Evolutionary conservation across 2,329 filamentous ascomycete genomes (phyloP).

Genomic region (Aspergillus pseudotamarii): DNA sequence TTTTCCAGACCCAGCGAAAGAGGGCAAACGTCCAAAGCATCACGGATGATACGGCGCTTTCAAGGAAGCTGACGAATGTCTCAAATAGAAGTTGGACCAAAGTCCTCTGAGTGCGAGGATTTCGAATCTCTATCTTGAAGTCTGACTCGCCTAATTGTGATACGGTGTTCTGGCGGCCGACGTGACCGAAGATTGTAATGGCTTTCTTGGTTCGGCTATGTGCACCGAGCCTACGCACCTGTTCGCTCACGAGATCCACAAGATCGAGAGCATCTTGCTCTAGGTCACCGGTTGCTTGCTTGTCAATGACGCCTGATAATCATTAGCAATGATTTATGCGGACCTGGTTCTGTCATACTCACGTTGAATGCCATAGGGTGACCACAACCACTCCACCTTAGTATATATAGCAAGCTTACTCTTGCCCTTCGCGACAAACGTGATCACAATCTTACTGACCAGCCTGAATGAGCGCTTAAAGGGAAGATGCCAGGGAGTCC

Average conservation of each 20-base stretch:
- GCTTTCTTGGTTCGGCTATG: slow-evolving; percentile 53
- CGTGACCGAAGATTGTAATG: slow-evolving; percentile 52
- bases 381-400: slow-evolving; percentile 81
- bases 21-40: slow-evolving; percentile 75
- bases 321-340: slow-evolving; percentile 6
- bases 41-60: slow-evolving; percentile 74
- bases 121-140: slow-evolving; percentile 47
- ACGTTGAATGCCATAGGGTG: slow-evolving; percentile 56
- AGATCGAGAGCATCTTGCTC: slow-evolving; percentile 52
- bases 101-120: slow-evolving; percentile 61
- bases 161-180: slow-evolving; percentile 47
- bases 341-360: slow-evolving; percentile 19
- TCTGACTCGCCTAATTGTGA: slow-evolving; percentile 42
- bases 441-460: slow-evolving; percentile 89
- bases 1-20: slow-evolving; percentile 66
- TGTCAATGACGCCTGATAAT: slow-evolving; percentile 55
- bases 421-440: slow-evolving; percentile 86
- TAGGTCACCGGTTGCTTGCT: slow-evolving; percentile 71
- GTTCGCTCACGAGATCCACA: slow-evolving; percentile 53
- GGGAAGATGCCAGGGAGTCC: slow-evolving; percentile 80
- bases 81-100: slow-evolving; percentile 73
- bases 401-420: slow-evolving; percentile 89
- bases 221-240: slow-evolving; percentile 50
- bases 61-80: slow-evolving; percentile 69
- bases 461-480: slow-evolving; percentile 77